A percentile compares a stretch with the other conserved stretches of the same genome.
These are phyloP conservation scores for Rhipidocladum racemiflorum DNA, from an alignment of 176 grass and related monocot genomes.

Conservation along the genomic window DNA sequence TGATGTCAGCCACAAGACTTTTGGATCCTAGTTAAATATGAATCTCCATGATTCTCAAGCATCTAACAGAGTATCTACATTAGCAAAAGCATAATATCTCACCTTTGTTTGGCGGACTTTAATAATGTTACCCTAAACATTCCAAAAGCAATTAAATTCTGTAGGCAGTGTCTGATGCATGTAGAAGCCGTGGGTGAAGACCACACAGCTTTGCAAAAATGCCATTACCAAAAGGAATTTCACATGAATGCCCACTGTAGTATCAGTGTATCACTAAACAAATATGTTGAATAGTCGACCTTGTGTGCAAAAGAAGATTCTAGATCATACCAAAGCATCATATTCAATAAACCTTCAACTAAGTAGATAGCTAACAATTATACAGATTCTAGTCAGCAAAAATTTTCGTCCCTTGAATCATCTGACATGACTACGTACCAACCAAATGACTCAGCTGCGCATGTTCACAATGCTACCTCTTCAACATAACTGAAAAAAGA, in stretches of 20 bases:
- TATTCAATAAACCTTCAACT: conserved; percentile 5
- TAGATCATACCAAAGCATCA: conserved; percentile 2
- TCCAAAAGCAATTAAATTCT: background rate
- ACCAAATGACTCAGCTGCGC: conserved; percentile 14
- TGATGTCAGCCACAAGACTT: conserved; percentile 2
- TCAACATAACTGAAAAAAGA: conserved; percentile 41
- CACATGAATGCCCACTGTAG: background rate
- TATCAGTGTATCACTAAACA: conserved; percentile 6
- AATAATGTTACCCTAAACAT: background rate
- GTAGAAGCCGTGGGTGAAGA: background rate
- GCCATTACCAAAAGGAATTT: background rate
- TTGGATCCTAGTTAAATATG: background rate
- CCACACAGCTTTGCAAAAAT: background rate
- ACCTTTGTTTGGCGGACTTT: background rate
- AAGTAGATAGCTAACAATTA: background rate
- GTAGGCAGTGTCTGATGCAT: background rate
- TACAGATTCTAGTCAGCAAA: background rate
- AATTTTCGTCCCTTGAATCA: background rate
- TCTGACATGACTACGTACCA: conserved; percentile 35
- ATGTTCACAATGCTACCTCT: conserved; percentile 22
- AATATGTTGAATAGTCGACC: background rate
- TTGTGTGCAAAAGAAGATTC: background rate
- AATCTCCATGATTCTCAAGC: conserved; percentile 11
- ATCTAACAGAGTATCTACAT: background rate
- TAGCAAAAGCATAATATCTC: conserved; percentile 3